A percentile compares a stretch with the other conserved stretches of the same genome.
phyloP scores from a whole-genome alignment of 2,329 filamentous ascomycete genomes.

The Calonectria pteridis region DNA sequence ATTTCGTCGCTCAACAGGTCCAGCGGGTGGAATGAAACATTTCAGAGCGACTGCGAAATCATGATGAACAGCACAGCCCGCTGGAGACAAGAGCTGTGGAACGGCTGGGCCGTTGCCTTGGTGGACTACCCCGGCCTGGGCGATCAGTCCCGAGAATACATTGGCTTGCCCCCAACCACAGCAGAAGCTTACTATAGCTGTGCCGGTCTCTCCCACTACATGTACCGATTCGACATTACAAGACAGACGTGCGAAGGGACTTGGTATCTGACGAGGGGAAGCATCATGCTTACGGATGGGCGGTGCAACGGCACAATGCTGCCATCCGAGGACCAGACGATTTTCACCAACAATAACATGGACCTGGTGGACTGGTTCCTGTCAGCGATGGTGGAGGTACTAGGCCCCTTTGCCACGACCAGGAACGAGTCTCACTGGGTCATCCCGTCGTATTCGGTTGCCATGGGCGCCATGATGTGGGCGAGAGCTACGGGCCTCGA shows the following conservation, averaged over 20 bases:
- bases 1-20: conserved; percentile 1
- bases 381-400: not conserved
- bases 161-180: not conserved
- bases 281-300: not conserved
- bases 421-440: not conserved
- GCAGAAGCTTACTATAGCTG: not conserved
- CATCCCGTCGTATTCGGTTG: not conserved
- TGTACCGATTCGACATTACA: not conserved
- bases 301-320: not conserved
- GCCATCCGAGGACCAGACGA: not conserved
- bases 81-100: not conserved
- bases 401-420: not conserved
- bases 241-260: not conserved
- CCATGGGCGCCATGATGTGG: not conserved
- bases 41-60: not conserved
- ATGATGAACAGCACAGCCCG: not conserved
- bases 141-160: conserved; percentile 5
- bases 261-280: conserved; percentile 12
- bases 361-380: conserved; percentile 14
- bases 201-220: not conserved
- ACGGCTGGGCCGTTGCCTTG: not conserved
- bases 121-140: not conserved
- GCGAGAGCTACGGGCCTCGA: not conserved
- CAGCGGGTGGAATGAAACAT: conserved; percentile 3
- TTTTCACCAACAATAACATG: not conserved